These are phyloP conservation scores for Dentipellis sp. DNA, from an alignment of 768 basidiomycete genomes.

Conservation along the genomic window DNA sequence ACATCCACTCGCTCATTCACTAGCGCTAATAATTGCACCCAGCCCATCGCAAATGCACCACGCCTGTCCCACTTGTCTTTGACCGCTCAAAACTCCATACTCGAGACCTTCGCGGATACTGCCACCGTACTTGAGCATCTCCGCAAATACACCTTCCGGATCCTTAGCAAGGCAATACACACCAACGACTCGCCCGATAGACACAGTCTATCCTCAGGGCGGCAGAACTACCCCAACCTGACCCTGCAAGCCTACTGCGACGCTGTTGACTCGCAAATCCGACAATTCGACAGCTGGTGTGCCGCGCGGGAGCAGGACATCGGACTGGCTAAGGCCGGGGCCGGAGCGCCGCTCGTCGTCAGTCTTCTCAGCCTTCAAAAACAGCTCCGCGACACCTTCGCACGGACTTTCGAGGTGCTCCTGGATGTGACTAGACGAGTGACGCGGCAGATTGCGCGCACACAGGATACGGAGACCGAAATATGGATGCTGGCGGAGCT, in stretches of 20 bases:
- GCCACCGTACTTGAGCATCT: slow-evolving; percentile 57
- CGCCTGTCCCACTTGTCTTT: slow-evolving; percentile 60
- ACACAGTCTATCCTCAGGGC: slow-evolving; percentile 7
- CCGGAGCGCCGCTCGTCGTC: slow-evolving; percentile 35
- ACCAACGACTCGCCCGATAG: slow-evolving; percentile 16
- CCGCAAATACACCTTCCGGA: slow-evolving; percentile 45
- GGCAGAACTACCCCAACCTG: slow-evolving; percentile 27
- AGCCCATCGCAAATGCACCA: slow-evolving; percentile 47
- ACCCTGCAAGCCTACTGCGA: slow-evolving; percentile 82
- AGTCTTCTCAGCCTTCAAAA: slow-evolving; percentile 64
- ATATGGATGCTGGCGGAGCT: slow-evolving; percentile 34
- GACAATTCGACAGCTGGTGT: slow-evolving; percentile 59
- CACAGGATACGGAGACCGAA: slow-evolving; percentile 19
- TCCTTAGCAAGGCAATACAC: slow-evolving; percentile 28
- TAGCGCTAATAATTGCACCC: neutral
- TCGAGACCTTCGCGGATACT: slow-evolving; percentile 44
- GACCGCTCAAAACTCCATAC: slow-evolving; percentile 54
- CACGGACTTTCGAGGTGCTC: slow-evolving; percentile 47
- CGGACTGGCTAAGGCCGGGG: slow-evolving; percentile 45
- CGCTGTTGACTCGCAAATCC: slow-evolving; percentile 54
- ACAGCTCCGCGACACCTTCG: slow-evolving; percentile 45
- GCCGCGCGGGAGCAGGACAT: slow-evolving; percentile 59
- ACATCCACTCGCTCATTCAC: slow-evolving; percentile 6
- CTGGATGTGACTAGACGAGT: slow-evolving; percentile 36
- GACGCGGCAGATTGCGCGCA: slow-evolving; percentile 18